Percentiles rank a stretch among this genome's conserved stretches.
Conservation (phyloP, 2,329 filamentous ascomycete species). For the Hypoxylon sp. region DNA sequence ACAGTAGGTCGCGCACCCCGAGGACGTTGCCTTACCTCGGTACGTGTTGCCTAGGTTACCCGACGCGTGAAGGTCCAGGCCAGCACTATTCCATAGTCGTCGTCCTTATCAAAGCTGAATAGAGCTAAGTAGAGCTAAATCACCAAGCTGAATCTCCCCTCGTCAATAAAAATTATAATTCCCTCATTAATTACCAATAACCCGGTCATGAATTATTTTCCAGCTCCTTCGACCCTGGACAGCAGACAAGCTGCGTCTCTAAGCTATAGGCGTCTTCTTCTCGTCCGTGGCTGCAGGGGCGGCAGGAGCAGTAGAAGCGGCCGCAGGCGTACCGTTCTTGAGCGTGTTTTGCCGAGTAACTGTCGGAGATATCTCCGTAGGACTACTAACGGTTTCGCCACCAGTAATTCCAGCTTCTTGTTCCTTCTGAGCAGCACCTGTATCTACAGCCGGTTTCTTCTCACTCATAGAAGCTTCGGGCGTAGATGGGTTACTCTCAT, state of each 20-base stretch:
- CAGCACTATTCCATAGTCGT: background rate
- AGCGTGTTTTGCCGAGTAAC: slow-evolving; percentile 44
- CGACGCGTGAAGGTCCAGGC: background rate
- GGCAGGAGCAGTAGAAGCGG: background rate
- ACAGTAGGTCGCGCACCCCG: slow-evolving; percentile 21
- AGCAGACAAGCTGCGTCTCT: slow-evolving; percentile 41
- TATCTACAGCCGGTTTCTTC: slow-evolving; percentile 51
- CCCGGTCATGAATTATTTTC: slow-evolving; percentile 11
- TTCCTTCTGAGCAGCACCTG: slow-evolving; percentile 55
- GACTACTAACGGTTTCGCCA: slow-evolving; percentile 53
- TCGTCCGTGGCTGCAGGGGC: slow-evolving; percentile 28
- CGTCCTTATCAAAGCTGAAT: slow-evolving; percentile 12
- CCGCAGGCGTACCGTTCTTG: slow-evolving; percentile 27
- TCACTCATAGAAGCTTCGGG: slow-evolving; percentile 49
- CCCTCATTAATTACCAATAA: slow-evolving; percentile 8
- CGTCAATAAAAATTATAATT: slow-evolving; percentile 12
- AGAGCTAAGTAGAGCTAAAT: slow-evolving; percentile 11
- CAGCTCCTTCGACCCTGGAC: slow-evolving; percentile 21
- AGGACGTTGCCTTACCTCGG: background rate
- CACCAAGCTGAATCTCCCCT: slow-evolving; percentile 5
- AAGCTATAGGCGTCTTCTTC: slow-evolving; percentile 48
- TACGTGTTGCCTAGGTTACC: background rate
- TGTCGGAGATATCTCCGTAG: slow-evolving; percentile 53
- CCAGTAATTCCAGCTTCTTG: slow-evolving; percentile 66
- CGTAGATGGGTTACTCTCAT: slow-evolving; percentile 55